Percentiles rank a stretch among this genome's conserved stretches.
Evolutionary conservation across 805 yeast genomes (phyloP).

Genomic region (Candida palmyrensis): DNA sequence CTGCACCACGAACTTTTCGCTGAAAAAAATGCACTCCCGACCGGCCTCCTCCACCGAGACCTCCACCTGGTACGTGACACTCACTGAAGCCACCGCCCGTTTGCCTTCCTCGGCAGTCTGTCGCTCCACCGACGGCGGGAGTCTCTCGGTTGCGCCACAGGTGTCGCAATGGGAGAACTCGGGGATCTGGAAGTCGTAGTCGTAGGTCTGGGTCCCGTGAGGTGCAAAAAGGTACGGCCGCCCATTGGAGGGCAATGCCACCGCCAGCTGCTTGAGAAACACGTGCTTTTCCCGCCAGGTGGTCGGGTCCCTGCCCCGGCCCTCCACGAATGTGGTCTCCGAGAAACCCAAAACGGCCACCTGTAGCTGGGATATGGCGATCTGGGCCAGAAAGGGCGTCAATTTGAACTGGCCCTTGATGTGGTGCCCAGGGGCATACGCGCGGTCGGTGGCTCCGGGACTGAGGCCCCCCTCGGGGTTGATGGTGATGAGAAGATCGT

Average conservation of each 20-base stretch:
- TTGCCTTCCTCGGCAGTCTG: not conserved
- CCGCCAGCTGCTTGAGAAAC: slow-evolving; percentile 2
- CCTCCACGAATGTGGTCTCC: slow-evolving; percentile 1
- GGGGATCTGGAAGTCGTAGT: slow-evolving; percentile 1
- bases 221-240: not conserved
- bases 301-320: not conserved
- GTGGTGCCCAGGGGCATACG: slow-evolving; percentile 3
- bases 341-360: slow-evolving; percentile 4
- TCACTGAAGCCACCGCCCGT: slow-evolving; percentile 1
- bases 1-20: slow-evolving; percentile 4
- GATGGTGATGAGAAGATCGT: slow-evolving; percentile 5
- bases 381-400: not conserved
- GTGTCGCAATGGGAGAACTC: slow-evolving; percentile 2
- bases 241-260: slow-evolving; percentile 1
- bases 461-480: slow-evolving; percentile 1
- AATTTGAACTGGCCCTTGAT: slow-evolving; percentile 4
- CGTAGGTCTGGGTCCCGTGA: not conserved
- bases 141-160: not conserved
- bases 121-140: slow-evolving; percentile 3
- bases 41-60: slow-evolving; percentile 3
- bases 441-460: slow-evolving; percentile 4
- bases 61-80: slow-evolving; percentile 4
- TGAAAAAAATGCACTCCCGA: slow-evolving; percentile 1
- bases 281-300: slow-evolving; percentile 5
- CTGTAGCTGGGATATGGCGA: slow-evolving; percentile 2